Evolutionary conservation across 768 basidiomycete species (phyloP).

Genomic region (Mycena amicta): DNA sequence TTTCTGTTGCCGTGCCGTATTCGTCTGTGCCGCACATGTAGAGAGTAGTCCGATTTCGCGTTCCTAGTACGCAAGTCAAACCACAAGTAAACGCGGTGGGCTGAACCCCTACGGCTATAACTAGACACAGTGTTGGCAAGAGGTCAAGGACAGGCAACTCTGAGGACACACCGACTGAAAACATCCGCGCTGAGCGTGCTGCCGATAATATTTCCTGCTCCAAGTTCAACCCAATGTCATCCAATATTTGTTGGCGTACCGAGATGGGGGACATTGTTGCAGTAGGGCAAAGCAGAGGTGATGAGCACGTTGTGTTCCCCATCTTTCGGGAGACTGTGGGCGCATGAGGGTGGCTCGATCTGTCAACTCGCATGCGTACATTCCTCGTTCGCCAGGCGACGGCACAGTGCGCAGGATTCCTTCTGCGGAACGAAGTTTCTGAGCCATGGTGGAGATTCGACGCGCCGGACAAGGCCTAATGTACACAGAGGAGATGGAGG

Average conservation of each 20-base stretch:
- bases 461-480: slow-evolving; percentile 23
- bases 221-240: slow-evolving; percentile 14
- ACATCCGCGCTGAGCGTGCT: slow-evolving; percentile 97
- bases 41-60: slow-evolving; percentile 85
- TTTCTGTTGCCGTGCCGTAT: slow-evolving; percentile 99
- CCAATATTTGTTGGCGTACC: slow-evolving; percentile 51
- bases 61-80: slow-evolving; percentile 42
- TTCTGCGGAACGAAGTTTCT: slow-evolving; percentile 54
- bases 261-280: slow-evolving; percentile 96
- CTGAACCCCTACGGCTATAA: slow-evolving; percentile 58
- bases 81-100: not conserved
- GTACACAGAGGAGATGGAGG: slow-evolving; percentile 19
- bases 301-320: slow-evolving; percentile 89
- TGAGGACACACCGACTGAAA: slow-evolving; percentile 77
- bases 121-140: slow-evolving; percentile 33
- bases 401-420: slow-evolving; percentile 54
- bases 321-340: slow-evolving; percentile 64
- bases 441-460: slow-evolving; percentile 48
- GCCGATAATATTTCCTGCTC: slow-evolving; percentile 84
- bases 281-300: slow-evolving; percentile 94
- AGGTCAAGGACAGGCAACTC: not conserved
- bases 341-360: slow-evolving; percentile 8
- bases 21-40: slow-evolving; percentile 99
- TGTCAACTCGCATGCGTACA: slow-evolving; percentile 39
- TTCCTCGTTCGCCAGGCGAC: slow-evolving; percentile 51